phyloP scores from a whole-genome alignment of 1,139 yeast genomes.

The Suhomyces guaymorum region DNA sequence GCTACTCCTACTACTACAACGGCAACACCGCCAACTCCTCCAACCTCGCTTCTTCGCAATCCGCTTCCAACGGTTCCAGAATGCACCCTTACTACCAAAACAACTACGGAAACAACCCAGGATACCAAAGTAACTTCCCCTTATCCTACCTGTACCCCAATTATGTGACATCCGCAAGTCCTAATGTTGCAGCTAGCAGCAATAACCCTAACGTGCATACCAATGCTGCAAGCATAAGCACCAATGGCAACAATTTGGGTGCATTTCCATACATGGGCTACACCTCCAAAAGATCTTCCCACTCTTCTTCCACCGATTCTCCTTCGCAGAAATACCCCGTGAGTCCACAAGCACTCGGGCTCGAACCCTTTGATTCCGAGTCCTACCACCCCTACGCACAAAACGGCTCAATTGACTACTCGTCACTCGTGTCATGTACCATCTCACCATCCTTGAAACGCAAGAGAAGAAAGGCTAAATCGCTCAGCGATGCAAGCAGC shows the following conservation, averaged over 20 bases:
- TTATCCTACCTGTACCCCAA: slow-evolving; percentile 13
- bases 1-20: slow-evolving; percentile 13
- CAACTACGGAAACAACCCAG: slow-evolving; percentile 2
- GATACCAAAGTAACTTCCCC: no score
- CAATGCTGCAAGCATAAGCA: background rate
- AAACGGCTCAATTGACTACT: slow-evolving; percentile 31
- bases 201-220: no score
- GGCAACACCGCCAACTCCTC: slow-evolving; percentile 5
- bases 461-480: slow-evolving; percentile 26
- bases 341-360: slow-evolving; percentile 6
- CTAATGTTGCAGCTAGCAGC: slow-evolving; percentile 3
- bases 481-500: slow-evolving; percentile 6
- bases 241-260: no score
- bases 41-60: slow-evolving; percentile 7
- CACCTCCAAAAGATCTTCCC: slow-evolving; percentile 2
- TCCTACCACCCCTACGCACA: slow-evolving; percentile 7
- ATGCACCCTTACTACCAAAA: background rate
- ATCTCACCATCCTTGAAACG: slow-evolving; percentile 39
- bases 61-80: slow-evolving; percentile 5
- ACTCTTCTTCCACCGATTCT: slow-evolving; percentile 9
- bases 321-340: slow-evolving; percentile 10
- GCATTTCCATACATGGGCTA: no score
- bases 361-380: slow-evolving; percentile 1
- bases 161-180: slow-evolving; percentile 9
- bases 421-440: slow-evolving; percentile 40